These are phyloP conservation scores for Phytopythium ostracodes DNA, from an alignment of 352 stramenopile species.

Conservation along the genomic window DNA sequence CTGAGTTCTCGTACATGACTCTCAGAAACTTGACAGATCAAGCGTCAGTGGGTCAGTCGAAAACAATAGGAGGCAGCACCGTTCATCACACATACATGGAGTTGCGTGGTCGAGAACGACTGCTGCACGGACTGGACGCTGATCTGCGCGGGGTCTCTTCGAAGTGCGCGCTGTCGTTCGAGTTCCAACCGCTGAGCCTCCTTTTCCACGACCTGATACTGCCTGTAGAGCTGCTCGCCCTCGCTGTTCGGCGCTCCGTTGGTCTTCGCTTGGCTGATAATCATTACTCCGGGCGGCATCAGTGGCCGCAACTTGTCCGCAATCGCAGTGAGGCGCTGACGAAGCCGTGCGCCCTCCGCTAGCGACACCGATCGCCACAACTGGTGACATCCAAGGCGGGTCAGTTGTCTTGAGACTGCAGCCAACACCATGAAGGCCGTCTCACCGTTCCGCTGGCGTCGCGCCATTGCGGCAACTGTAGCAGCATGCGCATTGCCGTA, in stretches of 20 bases:
- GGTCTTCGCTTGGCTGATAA: background rate
- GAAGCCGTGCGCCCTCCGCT: background rate
- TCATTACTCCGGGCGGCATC: background rate
- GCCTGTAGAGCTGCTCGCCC: background rate
- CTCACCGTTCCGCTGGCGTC: constrained; percentile 1
- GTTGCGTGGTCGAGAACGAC: constrained; percentile 5
- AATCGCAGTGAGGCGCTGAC: background rate
- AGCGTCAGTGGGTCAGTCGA: background rate
- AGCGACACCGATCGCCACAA: constrained; percentile 3
- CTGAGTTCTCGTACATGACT: constrained; percentile 6
- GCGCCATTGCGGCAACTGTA: constrained; percentile 1
- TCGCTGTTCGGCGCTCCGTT: background rate
- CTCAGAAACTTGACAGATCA: constrained; percentile 1
- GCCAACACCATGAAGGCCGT: background rate
- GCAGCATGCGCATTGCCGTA: background rate
- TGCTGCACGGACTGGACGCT: background rate
- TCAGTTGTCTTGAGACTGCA: background rate
- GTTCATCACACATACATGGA: background rate
- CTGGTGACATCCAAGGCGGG: background rate
- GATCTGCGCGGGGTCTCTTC: background rate
- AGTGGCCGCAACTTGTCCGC: background rate
- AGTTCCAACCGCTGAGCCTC: background rate
- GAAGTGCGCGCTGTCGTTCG: background rate
- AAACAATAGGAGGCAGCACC: background rate
- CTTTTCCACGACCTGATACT: background rate